Base-by-base conservation (phyloP, 768 basidiomycete species). In the Pleurotus djamor region DNA sequence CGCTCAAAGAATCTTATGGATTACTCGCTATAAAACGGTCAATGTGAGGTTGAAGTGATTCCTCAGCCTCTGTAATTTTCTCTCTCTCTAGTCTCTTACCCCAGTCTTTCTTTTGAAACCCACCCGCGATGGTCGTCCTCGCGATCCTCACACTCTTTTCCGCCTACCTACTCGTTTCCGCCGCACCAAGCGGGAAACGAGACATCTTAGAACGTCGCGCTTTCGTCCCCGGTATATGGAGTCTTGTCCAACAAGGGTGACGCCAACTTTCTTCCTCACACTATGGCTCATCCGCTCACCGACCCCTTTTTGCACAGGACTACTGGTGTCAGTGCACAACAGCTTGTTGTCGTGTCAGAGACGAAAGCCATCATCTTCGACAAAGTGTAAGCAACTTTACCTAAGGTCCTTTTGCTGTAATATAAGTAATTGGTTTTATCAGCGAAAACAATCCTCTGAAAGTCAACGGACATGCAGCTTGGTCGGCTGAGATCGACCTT, bases 401-500 rank as follows among this genome's bases (percentile, higher is more conserved):
- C 14, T 4, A 9, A 17, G 32, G 21, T 33, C 9, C 2, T n/a
- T 10, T 17, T 33, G 28, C 50, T 21, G 16, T 6, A 4, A 34
- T 28, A 34, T 58, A 9, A 32, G 33, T 8, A 45, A 21, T 52
- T 16, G 17, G 12, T 17, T 54, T 9, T n/a, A 16, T 9, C 17
- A 58, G 57, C n/a, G 57, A 58, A 35, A 69, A 79, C 59, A 79
- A 81, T 47, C 74, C 78, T 12, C 65, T 80, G 1, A 69, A 64
- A 16, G 67, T 80, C 57, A 70, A 78, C 52, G 75, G 73, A 1
- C 78, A 79, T 59, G 67, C 76, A 14, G 79, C 79, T 6, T 80
- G 79, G 80, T 76, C 74, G 33, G 77, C 75, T 5, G 66, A 81
- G 13, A 74, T 78, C 64, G 71, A 80, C 57, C 62, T 81, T 9